These are phyloP conservation scores for Mucor velutinosus DNA, from an alignment of 371 early-diverging fungal genomes.

Conservation along the genomic window DNA sequence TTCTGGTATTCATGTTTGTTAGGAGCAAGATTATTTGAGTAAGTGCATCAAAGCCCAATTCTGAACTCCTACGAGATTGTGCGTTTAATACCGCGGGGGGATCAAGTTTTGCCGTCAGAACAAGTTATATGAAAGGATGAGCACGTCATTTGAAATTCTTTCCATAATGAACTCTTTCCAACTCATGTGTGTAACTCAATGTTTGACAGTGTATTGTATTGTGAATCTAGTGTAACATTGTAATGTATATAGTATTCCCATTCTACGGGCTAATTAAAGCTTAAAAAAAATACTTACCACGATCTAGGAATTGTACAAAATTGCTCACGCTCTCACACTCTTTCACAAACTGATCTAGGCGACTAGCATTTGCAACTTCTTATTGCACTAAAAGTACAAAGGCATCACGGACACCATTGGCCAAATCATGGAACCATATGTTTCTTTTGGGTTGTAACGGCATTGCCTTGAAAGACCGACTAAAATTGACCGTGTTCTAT, in stretches of 20 bases:
- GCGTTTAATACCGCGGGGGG: slow-evolving; percentile 8
- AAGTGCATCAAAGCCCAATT: neutral
- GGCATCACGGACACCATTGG: neutral
- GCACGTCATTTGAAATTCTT: slow-evolving; percentile 17
- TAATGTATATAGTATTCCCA: slow-evolving; percentile 16
- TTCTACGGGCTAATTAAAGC: slow-evolving; percentile 16
- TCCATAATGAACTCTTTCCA: neutral
- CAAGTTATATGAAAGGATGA: slow-evolving; percentile 13
- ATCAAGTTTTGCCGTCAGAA: slow-evolving; percentile 11
- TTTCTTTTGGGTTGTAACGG: neutral
- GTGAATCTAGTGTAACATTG: neutral
- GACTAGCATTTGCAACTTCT: neutral
- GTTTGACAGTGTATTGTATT: slow-evolving; percentile 21
- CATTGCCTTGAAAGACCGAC: neutral
- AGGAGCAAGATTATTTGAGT: neutral
- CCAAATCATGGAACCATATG: neutral
- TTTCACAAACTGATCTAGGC: neutral
- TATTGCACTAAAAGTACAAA: neutral
- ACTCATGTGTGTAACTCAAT: slow-evolving; percentile 12
- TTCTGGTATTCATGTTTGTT: neutral
- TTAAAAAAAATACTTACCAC: slow-evolving; percentile 17
- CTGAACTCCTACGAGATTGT: neutral
- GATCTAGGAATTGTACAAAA: slow-evolving; percentile 28
- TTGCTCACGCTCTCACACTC: neutral
- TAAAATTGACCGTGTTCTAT: neutral